Conservation (phyloP, 2,329 filamentous ascomycete genomes). For the Gaeumannomyces tritici region DNA sequence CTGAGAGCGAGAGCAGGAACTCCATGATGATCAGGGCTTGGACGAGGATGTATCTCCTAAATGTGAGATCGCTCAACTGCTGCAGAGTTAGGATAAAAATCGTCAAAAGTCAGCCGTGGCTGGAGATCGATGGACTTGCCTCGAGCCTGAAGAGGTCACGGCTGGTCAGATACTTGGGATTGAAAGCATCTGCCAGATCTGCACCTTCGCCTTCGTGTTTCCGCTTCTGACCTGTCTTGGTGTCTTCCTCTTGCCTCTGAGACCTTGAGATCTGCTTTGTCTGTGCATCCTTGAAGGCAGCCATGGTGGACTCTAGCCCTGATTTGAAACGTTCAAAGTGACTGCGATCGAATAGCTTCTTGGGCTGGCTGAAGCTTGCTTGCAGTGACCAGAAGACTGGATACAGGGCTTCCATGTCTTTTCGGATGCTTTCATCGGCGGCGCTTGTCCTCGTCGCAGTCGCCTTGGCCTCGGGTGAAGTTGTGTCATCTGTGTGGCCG, state of each 20-base stretch:
- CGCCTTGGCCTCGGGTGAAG: constrained; percentile 18
- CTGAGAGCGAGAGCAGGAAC: constrained; percentile 84
- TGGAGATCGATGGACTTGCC: constrained; percentile 33
- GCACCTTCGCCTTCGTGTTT: constrained; percentile 56
- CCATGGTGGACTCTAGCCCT: constrained; percentile 59
- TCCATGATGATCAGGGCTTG: constrained; percentile 92
- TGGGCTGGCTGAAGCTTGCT: constrained; percentile 83
- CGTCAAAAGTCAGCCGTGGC: constrained; percentile 6
- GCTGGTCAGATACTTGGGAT: constrained; percentile 98
- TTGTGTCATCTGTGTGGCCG: constrained; percentile 26
- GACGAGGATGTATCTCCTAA: constrained; percentile 87
- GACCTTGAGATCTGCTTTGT: constrained; percentile 34
- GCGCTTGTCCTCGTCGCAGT: not conserved
- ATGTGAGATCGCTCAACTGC: constrained; percentile 85
- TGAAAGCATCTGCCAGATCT: constrained; percentile 67
- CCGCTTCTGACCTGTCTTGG: constrained; percentile 58
- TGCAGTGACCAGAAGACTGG: constrained; percentile 92
- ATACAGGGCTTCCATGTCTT: constrained; percentile 69
- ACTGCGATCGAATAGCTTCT: constrained; percentile 62
- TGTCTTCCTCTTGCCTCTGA: constrained; percentile 48
- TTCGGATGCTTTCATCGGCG: constrained; percentile 24
- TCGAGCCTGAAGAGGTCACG: constrained; percentile 92
- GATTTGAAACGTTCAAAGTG: constrained; percentile 75
- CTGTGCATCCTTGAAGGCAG: constrained; percentile 41
- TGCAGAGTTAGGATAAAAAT: constrained; percentile 13